Percentiles rank a stretch among this genome's conserved stretches.
Evolutionary conservation across 2,329 filamentous ascomycete species (phyloP).

Genomic region (Chrysoporthe austroafricana): DNA sequence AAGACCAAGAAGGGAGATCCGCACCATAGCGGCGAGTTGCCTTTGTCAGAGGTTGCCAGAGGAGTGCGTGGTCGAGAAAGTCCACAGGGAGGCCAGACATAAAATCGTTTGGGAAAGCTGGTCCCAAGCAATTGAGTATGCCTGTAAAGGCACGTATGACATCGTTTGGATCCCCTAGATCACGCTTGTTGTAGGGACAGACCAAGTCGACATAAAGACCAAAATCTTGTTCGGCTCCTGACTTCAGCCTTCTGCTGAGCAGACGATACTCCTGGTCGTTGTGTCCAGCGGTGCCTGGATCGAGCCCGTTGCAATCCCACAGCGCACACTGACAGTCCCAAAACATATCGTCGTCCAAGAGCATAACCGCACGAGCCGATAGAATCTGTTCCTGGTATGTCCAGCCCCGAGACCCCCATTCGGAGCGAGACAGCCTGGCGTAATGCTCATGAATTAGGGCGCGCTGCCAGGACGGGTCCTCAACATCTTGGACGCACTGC

Average conservation of each 20-base stretch:
- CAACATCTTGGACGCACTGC: neutral
- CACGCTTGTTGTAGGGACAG: conserved; percentile 12
- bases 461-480: neutral
- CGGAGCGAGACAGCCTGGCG: neutral
- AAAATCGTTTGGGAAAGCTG: neutral
- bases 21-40: neutral
- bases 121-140: conserved; percentile 2
- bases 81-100: neutral
- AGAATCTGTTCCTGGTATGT: conserved; percentile 14
- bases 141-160: conserved; percentile 3
- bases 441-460: conserved; percentile 1
- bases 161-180: conserved; percentile 1
- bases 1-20: conserved; percentile 11
- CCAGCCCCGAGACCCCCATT: conserved; percentile 7
- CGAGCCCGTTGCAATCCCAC: neutral
- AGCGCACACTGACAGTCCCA: conserved; percentile 13
- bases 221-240: neutral
- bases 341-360: conserved; percentile 6
- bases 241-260: neutral
- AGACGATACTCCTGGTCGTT: neutral
- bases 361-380: conserved; percentile 4
- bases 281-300: neutral
- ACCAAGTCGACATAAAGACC: conserved; percentile 11
- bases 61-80: conserved; percentile 1
- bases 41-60: conserved; percentile 8